These are phyloP conservation scores for Funneliformis mosseae DNA, from an alignment of 192 early-diverging fungal genomes.

Conservation along the genomic window DNA sequence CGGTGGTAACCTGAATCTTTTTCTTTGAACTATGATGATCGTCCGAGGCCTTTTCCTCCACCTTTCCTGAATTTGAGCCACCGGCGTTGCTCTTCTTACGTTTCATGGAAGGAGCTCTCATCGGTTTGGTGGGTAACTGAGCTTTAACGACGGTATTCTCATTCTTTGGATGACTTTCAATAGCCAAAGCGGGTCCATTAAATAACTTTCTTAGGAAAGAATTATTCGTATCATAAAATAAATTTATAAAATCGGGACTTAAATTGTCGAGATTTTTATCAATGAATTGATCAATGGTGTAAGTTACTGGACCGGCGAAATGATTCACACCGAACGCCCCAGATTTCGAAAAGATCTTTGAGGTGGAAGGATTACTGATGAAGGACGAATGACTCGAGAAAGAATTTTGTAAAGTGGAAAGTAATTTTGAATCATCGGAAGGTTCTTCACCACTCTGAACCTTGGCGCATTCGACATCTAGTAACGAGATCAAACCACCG, in stretches of 20 bases:
- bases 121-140: constrained; percentile 72
- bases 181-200: constrained; percentile 67
- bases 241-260: constrained; percentile 81
- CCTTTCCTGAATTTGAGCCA: constrained; percentile 23
- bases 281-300: constrained; percentile 78
- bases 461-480: constrained; percentile 51
- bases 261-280: constrained; percentile 75
- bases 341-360: constrained; percentile 35
- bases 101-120: constrained; percentile 69
- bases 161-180: constrained; percentile 74
- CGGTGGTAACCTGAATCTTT: constrained; percentile 49
- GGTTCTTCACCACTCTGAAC: constrained; percentile 48
- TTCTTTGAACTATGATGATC: constrained; percentile 40
- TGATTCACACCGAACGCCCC: constrained; percentile 75
- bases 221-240: constrained; percentile 75
- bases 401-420: constrained; percentile 41
- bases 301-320: constrained; percentile 71
- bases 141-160: constrained; percentile 73
- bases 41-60: constrained; percentile 34
- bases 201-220: constrained; percentile 77
- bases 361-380: constrained; percentile 41
- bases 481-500: constrained; percentile 48
- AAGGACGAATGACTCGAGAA: constrained; percentile 44
- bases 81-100: constrained; percentile 41
- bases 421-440: constrained; percentile 52